These are phyloP conservation scores for Backusella australiensis DNA, from an alignment of 192 early-diverging fungal genomes.

Conservation along the genomic window DNA sequence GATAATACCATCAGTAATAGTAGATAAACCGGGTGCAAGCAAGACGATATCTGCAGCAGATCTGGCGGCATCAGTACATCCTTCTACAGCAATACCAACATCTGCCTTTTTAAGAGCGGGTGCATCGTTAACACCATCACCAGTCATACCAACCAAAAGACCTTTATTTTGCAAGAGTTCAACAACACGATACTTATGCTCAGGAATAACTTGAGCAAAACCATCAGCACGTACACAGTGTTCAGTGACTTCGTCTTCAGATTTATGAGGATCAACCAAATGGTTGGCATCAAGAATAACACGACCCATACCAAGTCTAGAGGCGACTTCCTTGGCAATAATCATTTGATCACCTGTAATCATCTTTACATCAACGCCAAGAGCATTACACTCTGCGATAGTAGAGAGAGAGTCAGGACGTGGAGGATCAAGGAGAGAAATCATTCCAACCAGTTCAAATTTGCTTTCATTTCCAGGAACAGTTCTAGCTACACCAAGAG, in stretches of 20 bases:
- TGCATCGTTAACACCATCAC: conserved; percentile 87
- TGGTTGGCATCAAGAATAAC: conserved; percentile 88
- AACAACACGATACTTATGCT: conserved; percentile 97
- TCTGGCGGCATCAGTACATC: conserved; percentile 93
- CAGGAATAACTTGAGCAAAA: conserved; percentile 96
- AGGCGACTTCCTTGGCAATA: conserved; percentile 91
- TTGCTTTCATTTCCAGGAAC: conserved; percentile 59
- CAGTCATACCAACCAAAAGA: conserved; percentile 89
- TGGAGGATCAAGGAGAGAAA: conserved; percentile 88
- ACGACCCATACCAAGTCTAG: conserved; percentile 88
- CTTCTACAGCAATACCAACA: conserved; percentile 95
- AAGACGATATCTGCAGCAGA: conserved; percentile 96
- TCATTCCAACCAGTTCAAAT: conserved; percentile 88
- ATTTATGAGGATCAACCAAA: conserved; percentile 74
- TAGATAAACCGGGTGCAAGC: conserved; percentile 83
- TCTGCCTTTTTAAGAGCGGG: conserved; percentile 97
- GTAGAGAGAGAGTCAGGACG: conserved; percentile 88
- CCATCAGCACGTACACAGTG: conserved; percentile 88
- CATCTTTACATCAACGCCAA: conserved; percentile 95
- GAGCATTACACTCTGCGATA: conserved; percentile 77
- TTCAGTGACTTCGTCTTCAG: conserved; percentile 82
- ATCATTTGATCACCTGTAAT: conserved; percentile 96
- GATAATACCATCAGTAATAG: conserved; percentile 89
- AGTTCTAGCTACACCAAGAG: conserved; percentile 88
- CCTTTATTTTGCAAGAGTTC: conserved; percentile 89